Evolutionary conservation across 1,284 basidiomycete genomes (phyloP), one percentile per base, ranked within the genome.

Genomic region (Cutaneotrichosporon cutaneum): DNA sequence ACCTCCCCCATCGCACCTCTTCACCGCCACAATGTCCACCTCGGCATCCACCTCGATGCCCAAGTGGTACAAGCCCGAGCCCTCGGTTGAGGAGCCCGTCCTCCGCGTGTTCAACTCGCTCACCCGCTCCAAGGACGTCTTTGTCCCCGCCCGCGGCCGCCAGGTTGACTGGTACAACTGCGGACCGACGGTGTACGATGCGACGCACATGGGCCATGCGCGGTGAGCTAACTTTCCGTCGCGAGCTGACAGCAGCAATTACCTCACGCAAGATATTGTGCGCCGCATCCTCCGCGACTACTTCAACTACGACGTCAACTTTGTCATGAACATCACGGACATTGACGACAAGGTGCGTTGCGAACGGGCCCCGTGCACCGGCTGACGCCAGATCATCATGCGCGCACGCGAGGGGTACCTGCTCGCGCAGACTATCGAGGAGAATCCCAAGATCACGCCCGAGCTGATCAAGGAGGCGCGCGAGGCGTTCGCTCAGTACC

Each of bases 281-380:
- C 85, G 96, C 59, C 84, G 96, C 56, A 93, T 99, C 65, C 83
- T 99, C 81, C 84, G 89, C 2, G 94, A 99, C 81, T 98, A 97
- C 80, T 97, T 99, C 80, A 90, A 90, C 51, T 99, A 96, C 77
- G 91, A 98, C 74, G 89, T 99, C 62, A 92, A 97, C 77, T 98
- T 99, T 78, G 95, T 99, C 61, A 97, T 97, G 94, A 99, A 99
- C 81, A 88, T 99, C 72, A 99, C 96, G 5, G 96, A 99, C 80
- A 96, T 99, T 68, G 96, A 99, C 76, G 96, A 99, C 85, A 99
- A 99, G 86, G 95, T 92, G 67, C 70, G 84, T 59, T 16, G 14
- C 58, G 35, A 30, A 2, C 36, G 27, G 10, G 13, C 18, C 27
- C 30, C 22, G 24, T 22, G 22, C 11, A 6, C 50, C 16, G 35